A percentile compares a stretch with the other conserved stretches of the same genome.
phyloP scores from a whole-genome alignment of 768 basidiomycete genomes.

The Favolaschia claudopus region DNA sequence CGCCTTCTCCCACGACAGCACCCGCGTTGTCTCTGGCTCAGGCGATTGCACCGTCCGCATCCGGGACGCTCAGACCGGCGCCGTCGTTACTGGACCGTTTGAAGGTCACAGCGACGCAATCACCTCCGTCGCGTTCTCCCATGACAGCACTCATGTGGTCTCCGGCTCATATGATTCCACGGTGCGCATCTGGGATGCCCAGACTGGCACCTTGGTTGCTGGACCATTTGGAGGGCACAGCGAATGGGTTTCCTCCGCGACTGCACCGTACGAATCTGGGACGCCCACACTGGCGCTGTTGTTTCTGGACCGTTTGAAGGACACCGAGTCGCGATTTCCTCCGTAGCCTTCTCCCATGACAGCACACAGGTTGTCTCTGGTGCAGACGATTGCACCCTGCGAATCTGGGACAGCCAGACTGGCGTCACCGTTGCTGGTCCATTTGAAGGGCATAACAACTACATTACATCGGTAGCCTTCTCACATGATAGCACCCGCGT shows the following conservation, averaged over 20 bases:
- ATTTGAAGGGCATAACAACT: conserved; percentile 21
- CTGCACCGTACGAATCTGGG: conserved; percentile 34
- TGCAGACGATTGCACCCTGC: conserved; percentile 57
- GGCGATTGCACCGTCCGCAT: neutral
- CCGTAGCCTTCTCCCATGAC: neutral
- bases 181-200: conserved; percentile 55
- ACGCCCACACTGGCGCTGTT: conserved; percentile 20
- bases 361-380: conserved; percentile 46
- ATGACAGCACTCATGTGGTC: conserved; percentile 32
- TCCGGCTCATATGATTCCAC: conserved; percentile 59
- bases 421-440: conserved; percentile 21
- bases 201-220: conserved; percentile 34
- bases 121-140: neutral
- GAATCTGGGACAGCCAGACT: conserved; percentile 54
- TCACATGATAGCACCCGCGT: conserved; percentile 29
- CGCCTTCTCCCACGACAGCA: neutral
- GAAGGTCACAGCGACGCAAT: neutral
- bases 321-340: conserved; percentile 11
- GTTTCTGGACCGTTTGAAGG: conserved; percentile 10
- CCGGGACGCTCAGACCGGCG: neutral
- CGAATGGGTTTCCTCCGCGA: conserved; percentile 23
- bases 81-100: neutral
- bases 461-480: conserved; percentile 27
- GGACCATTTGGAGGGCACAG: conserved; percentile 22
- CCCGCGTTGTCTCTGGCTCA: neutral